phyloP scores from a whole-genome alignment of 352 stramenopile genomes.

The Thalassiosira gravida region DNA sequence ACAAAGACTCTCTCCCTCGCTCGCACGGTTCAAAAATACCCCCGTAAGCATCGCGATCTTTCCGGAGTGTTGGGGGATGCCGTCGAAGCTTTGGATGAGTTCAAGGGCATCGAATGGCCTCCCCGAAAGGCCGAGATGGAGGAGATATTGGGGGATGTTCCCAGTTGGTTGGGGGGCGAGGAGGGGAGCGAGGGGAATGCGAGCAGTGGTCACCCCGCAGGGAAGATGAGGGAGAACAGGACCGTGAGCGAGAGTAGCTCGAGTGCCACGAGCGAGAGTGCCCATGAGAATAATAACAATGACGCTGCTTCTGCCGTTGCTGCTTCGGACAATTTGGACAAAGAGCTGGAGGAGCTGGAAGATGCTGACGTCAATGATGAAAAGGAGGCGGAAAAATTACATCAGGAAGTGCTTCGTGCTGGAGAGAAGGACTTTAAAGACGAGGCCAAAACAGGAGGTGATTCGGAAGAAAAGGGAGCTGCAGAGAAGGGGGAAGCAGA shows the following conservation, averaged over 20 bases:
- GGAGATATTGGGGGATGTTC: constrained; percentile 28
- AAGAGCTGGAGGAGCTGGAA: constrained; percentile 21
- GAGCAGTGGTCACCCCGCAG: neutral
- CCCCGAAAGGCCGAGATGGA: constrained; percentile 38
- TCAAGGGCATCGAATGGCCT: constrained; percentile 76
- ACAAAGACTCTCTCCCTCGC: constrained; percentile 37
- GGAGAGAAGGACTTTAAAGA: constrained; percentile 5
- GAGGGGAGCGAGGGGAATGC: constrained; percentile 10
- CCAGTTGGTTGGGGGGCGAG: constrained; percentile 40
- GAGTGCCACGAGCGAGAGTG: constrained; percentile 8
- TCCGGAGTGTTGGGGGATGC: constrained; percentile 57
- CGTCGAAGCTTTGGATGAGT: constrained; percentile 66
- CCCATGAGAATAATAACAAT: constrained; percentile 2
- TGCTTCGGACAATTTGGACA: neutral
- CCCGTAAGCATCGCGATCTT: constrained; percentile 56
- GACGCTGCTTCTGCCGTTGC: neutral
- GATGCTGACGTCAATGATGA: constrained; percentile 31
- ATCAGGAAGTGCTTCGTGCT: constrained; percentile 25
- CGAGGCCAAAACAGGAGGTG: neutral
- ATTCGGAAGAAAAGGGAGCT: neutral
- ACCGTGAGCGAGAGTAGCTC: constrained; percentile 11
- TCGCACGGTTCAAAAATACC: constrained; percentile 58
- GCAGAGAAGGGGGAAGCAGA: neutral
- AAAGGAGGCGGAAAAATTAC: constrained; percentile 33
- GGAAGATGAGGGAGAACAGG: constrained; percentile 4